Evolutionary conservation across 2,329 filamentous ascomycete species (phyloP), one percentile per base, ranked within the genome.

Genomic region (Paraphaeosphaeria minitans): DNA sequence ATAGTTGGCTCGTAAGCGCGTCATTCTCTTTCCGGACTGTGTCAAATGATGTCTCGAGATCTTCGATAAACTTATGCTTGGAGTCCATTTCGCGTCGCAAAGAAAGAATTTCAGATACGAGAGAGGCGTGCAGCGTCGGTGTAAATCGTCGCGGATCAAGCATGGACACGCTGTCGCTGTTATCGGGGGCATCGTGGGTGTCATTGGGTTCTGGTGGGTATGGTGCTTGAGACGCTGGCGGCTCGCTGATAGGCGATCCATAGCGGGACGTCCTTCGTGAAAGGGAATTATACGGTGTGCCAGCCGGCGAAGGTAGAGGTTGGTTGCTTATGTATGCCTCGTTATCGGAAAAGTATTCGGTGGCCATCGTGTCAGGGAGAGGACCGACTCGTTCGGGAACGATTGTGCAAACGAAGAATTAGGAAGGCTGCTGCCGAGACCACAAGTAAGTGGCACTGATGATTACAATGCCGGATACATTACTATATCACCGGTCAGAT

Each of bases 71-170:
- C 68, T 87, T 91, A 46, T 89, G 85, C 78, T 97, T 97, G 43
- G 91, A 92, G 72, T 99, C 95, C 62, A 98, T 87, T 64, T 99
- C 95, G 58, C 95, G 85, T 22, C 93, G 87, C 51, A 99, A 80
- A 2, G 88, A 87, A 41, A 99, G 81, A 62, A 99, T 99, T 76
- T 99, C 95, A 0, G 94, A 94, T 0, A 99, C 94, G 7, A 99
- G 81, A 51, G 92, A 97, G 9, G 95, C 95, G 75, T 98, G 95
- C 12, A 99, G 80, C 0, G 93, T 98, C 1, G 95, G 95, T 0
- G 95, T 99, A 72, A 99, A 97, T 39, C 95, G 87, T 56, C 94
- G 87, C 3, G 95, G 93, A 72, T 99, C 95, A 31, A 97, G 82
- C 22, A 92, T 87, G 2, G 86, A 87, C 35, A 93, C 87, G 46